Conservation (phyloP, 345 rosid species). For the Turnera subulata region DNA sequence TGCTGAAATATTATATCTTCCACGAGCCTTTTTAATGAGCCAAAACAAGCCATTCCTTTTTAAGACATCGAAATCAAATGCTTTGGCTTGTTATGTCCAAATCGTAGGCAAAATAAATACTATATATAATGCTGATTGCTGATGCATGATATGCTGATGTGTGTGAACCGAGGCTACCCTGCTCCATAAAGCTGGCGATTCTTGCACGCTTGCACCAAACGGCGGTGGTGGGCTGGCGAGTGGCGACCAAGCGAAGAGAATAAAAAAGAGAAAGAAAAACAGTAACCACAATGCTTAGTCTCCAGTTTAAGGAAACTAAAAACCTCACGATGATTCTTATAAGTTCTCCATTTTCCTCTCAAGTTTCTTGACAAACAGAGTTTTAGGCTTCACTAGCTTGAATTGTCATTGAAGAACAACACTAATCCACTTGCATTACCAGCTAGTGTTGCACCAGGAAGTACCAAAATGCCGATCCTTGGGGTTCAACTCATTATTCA, state of each 20-base stretch:
- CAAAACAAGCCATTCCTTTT: too few species aligned
- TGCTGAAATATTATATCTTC: too few species aligned
- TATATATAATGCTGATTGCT: too few species aligned
- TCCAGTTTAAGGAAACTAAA: not conserved
- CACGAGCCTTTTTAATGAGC: too few species aligned
- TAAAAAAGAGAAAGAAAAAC: not conserved
- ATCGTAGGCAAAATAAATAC: too few species aligned
- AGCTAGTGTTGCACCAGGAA: not conserved
- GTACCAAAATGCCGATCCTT: not conserved
- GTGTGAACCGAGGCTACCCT: not conserved
- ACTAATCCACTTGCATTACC: not conserved
- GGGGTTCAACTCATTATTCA: constrained; percentile 15
- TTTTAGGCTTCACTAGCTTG: not conserved
- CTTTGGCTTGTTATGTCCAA: too few species aligned
- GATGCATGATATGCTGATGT: too few species aligned
- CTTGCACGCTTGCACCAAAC: constrained; percentile 2
- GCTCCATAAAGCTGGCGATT: not conserved
- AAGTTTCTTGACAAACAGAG: not conserved
- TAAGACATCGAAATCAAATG: not conserved
- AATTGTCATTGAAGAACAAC: not conserved
- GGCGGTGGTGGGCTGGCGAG: not conserved
- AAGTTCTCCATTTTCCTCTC: not conserved
- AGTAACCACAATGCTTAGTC: not conserved
- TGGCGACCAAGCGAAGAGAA: not conserved
- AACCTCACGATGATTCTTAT: not conserved